Evolutionary conservation across 257 asterid genomes (phyloP).

Genomic region (Salvia hispanica): DNA sequence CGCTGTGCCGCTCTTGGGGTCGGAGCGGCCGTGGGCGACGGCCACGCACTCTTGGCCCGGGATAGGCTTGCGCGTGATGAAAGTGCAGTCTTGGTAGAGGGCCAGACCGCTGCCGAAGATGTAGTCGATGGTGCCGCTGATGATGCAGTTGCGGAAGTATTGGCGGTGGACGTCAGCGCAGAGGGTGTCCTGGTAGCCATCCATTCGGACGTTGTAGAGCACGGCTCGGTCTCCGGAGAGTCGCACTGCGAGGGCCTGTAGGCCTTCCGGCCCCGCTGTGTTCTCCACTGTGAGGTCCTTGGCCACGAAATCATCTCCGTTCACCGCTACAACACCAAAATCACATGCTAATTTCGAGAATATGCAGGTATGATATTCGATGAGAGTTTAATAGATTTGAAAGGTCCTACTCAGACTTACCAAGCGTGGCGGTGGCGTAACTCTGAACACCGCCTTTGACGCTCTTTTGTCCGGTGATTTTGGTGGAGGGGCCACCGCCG

Average conservation of each 20-base stretch:
- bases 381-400: no score
- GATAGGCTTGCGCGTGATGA: constrained; percentile 54
- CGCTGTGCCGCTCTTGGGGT: constrained; percentile 33
- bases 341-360: no score
- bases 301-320: constrained; percentile 44
- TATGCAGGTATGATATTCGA: no score
- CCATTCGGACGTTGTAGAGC: constrained; percentile 51
- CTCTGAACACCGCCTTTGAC: constrained; percentile 45
- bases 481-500: constrained; percentile 72
- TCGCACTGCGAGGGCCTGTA: constrained; percentile 70
- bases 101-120: constrained; percentile 57
- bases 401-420: no score
- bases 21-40: constrained; percentile 61
- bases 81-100: constrained; percentile 55
- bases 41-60: constrained; percentile 48
- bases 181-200: constrained; percentile 63
- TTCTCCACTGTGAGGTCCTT: constrained; percentile 61
- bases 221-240: constrained; percentile 47
- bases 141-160: constrained; percentile 52
- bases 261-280: constrained; percentile 53
- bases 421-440: constrained; percentile 52
- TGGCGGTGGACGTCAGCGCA: constrained; percentile 56
- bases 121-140: constrained; percentile 67
- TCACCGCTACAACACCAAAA: constrained; percentile 29
- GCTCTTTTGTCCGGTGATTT: constrained; percentile 47